Base-by-base conservation (phyloP, 2,329 filamentous ascomycete species). In the Rhinocladiella mackenziei region DNA sequence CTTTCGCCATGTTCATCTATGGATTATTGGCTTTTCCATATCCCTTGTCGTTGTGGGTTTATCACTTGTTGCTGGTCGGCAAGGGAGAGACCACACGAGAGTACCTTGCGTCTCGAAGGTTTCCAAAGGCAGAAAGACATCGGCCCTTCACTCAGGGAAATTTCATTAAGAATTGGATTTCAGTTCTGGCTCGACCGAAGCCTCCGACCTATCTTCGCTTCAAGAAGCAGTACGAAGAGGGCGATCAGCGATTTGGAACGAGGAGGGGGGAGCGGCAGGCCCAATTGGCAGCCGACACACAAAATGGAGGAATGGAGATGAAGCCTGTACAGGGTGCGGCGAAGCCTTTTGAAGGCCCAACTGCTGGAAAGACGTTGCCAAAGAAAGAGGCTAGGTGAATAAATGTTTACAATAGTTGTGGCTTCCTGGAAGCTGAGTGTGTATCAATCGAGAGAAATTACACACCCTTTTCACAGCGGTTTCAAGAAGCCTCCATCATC, bases 41-140 rank as follows among this genome's bases (percentile, higher is more conserved):
- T 64, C 91, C 91, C 1, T 78, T 83, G 29, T 86, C 88, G 31
- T 71, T 98, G 4, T 86, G 82, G 72, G 77, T 78, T 15, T 98
- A 98, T 63, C 92, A 98, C 66, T 62, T 97, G 34, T 96, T 94
- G 69, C 75, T 98, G 31, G 88, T 94, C 69, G 84, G 81, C 5
- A 77, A 91, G 22, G 92, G 91, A 36, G 91, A 98, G 71, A 98
- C 91, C 0, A 98, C 92, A 1, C 77, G 92, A 56, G 92, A 98
- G 66, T 96, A 95, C 64, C 80, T 98, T 54, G 95, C 94, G 67
- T 89, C 86, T 3, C 88, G 95, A 67, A 97, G 97, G 65, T 97
- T 98, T 63, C 72, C 84, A 52, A 94, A 92, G 68, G 84, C 84
- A 57, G 91, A 98, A 63, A 81, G 92, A 9, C 94, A 95, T 65